phyloP scores from a whole-genome alignment of 2,329 filamentous ascomycete species.

The Stromatinia cepivora region DNA sequence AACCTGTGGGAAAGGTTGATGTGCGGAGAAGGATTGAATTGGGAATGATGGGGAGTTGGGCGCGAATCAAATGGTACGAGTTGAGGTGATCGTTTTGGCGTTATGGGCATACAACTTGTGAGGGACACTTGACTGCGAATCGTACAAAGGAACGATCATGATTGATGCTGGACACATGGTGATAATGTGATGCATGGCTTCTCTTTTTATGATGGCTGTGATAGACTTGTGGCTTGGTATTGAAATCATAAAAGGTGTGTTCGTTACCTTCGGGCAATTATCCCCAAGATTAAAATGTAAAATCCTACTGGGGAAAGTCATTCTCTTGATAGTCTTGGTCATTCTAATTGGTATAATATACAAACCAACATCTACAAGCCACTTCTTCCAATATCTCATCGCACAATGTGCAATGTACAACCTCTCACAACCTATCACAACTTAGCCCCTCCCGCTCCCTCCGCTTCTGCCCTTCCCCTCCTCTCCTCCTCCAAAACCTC shows the following conservation, averaged over 20 bases:
- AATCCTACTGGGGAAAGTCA: not conserved
- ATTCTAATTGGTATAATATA: not conserved
- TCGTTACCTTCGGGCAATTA: not conserved
- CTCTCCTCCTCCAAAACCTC: constrained; percentile 53
- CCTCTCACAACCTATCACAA: constrained; percentile 51
- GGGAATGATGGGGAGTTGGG: constrained; percentile 44
- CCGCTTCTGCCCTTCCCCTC: constrained; percentile 24
- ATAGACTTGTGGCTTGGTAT: not conserved
- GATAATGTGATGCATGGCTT: not conserved
- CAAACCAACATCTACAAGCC: no score
- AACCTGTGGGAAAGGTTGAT: no score
- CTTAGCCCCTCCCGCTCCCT: constrained; percentile 49
- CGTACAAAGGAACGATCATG: not conserved
- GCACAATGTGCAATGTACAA: not conserved
- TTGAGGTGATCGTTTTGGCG: not conserved
- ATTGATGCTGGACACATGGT: not conserved
- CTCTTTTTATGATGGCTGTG: not conserved
- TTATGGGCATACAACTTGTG: not conserved
- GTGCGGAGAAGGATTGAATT: constrained; percentile 39
- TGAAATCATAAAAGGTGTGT: not conserved
- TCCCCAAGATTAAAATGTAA: not conserved
- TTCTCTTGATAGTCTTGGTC: not conserved
- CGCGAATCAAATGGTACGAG: constrained; percentile 42
- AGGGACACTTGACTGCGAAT: not conserved
- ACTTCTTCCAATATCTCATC: no score